Evolutionary conservation across 179 eudicot genomes (phyloP).

Genomic region (Heliamphora ciliata): DNA sequence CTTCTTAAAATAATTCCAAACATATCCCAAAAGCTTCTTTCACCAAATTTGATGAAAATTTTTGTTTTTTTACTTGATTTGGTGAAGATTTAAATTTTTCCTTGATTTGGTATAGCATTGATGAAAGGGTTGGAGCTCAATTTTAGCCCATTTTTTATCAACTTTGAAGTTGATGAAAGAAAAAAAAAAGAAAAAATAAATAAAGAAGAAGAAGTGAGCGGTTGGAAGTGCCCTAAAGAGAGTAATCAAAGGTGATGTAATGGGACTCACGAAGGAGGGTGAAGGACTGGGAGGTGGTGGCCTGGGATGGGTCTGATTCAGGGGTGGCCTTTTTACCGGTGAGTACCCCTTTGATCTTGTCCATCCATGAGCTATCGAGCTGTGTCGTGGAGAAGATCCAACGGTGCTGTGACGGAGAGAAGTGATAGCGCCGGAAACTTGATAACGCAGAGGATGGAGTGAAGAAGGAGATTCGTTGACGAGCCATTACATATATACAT

Average conservation of each 20-base stretch:
- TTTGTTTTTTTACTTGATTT: no score
- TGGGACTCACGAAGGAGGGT: slow-evolving; percentile 46
- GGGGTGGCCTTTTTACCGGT: slow-evolving; percentile 44
- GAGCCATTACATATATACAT: slow-evolving; percentile 4
- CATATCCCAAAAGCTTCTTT: no score
- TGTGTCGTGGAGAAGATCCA: slow-evolving; percentile 47
- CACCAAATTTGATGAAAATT: no score
- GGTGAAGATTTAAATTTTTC: no score
- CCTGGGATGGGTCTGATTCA: slow-evolving; percentile 18
- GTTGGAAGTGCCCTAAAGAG: not conserved
- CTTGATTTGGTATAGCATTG: no score
- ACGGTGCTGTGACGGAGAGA: slow-evolving; percentile 33
- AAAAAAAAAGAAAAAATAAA: no score
- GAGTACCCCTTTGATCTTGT: slow-evolving; percentile 64
- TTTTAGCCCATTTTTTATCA: no score
- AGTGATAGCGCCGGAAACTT: not conserved
- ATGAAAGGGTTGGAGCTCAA: no score
- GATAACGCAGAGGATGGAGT: not conserved
- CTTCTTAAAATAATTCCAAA: no score
- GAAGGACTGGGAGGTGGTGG: slow-evolving; percentile 30
- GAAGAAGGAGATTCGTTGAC: slow-evolving; percentile 10
- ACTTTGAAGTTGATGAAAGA: no score
- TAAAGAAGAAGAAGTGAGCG: no score
- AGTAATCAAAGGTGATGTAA: not conserved
- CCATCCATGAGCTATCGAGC: slow-evolving; percentile 52